Evolutionary conservation across 1,139 yeast species (phyloP).

Genomic region (Taiozyma sp.): DNA sequence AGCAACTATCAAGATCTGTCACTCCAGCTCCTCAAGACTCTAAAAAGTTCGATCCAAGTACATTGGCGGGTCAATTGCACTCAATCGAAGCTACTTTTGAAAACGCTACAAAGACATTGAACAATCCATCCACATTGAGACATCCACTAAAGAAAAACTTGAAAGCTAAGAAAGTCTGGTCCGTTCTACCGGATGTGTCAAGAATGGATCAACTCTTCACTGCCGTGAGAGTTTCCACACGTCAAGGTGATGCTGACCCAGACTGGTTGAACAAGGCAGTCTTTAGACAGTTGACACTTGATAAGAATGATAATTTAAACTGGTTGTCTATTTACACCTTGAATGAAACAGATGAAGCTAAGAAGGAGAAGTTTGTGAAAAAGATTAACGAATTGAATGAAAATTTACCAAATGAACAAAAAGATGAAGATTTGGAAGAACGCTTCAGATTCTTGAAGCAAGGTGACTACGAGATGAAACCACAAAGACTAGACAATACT

Average conservation of each 20-base stretch:
- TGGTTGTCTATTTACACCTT: slow-evolving; percentile 72
- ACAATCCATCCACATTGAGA: slow-evolving; percentile 38
- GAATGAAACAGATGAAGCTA: slow-evolving; percentile 44
- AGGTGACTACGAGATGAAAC: slow-evolving; percentile 77
- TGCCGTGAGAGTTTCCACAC: slow-evolving; percentile 51
- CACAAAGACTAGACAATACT: slow-evolving; percentile 10
- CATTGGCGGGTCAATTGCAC: slow-evolving; percentile 58
- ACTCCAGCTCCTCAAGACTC: slow-evolving; percentile 7
- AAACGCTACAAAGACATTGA: slow-evolving; percentile 44
- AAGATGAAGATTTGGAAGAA: slow-evolving; percentile 37
- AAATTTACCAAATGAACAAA: slow-evolving; percentile 38
- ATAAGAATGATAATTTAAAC: slow-evolving; percentile 47
- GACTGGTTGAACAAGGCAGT: slow-evolving; percentile 53
- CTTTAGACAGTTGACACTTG: slow-evolving; percentile 70
- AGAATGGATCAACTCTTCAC: slow-evolving; percentile 75
- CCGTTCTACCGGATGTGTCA: slow-evolving; percentile 83
- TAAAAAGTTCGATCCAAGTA: slow-evolving; percentile 31
- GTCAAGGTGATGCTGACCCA: slow-evolving; percentile 1
- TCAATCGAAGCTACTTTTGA: slow-evolving; percentile 78
- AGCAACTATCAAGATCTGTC: slow-evolving; percentile 11
- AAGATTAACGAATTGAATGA: slow-evolving; percentile 37
- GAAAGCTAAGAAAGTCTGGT: slow-evolving; percentile 75
- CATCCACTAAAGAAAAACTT: slow-evolving; percentile 78
- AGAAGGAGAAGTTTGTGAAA: slow-evolving; percentile 24
- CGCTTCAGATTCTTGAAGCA: slow-evolving; percentile 54